Evolutionary conservation across 176 grass and related monocot genomes (phyloP).

Genomic region (Carex pumila): DNA sequence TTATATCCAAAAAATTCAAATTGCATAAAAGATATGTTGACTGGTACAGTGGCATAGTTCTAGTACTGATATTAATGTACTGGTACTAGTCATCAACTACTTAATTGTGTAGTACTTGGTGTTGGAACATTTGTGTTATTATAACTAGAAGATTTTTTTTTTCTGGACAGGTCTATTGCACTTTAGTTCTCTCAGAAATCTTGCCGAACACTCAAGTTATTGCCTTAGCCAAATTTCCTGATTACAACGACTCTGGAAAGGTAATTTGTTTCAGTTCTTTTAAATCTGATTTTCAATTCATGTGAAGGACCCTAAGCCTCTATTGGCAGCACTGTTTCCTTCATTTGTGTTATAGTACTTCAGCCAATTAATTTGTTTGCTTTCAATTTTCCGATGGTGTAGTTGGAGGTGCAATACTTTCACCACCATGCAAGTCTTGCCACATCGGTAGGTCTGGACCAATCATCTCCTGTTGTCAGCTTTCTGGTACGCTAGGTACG

Average conservation of each 20-base stretch:
- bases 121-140: background rate
- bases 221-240: slow-evolving; percentile 59
- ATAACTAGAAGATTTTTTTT: background rate
- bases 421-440: slow-evolving; percentile 63
- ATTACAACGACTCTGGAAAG: slow-evolving; percentile 80
- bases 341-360: background rate
- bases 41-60: background rate
- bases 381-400: slow-evolving; percentile 5
- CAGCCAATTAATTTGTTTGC: background rate
- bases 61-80: background rate
- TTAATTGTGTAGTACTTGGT: background rate
- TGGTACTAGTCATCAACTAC: background rate
- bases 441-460: slow-evolving; percentile 43
- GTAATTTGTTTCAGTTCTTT: slow-evolving; percentile 21
- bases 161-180: slow-evolving; percentile 50
- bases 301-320: background rate
- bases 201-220: slow-evolving; percentile 73
- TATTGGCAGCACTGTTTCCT: background rate
- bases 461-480: slow-evolving; percentile 61
- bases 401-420: slow-evolving; percentile 87
- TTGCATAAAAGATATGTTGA: background rate
- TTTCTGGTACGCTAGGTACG: slow-evolving; percentile 52
- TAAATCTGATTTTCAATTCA: background rate
- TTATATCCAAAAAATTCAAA: background rate
- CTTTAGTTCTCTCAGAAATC: slow-evolving; percentile 59